These are phyloP conservation scores for Solanum etuberosum DNA, from an alignment of 257 asterid species.

Conservation along the genomic window DNA sequence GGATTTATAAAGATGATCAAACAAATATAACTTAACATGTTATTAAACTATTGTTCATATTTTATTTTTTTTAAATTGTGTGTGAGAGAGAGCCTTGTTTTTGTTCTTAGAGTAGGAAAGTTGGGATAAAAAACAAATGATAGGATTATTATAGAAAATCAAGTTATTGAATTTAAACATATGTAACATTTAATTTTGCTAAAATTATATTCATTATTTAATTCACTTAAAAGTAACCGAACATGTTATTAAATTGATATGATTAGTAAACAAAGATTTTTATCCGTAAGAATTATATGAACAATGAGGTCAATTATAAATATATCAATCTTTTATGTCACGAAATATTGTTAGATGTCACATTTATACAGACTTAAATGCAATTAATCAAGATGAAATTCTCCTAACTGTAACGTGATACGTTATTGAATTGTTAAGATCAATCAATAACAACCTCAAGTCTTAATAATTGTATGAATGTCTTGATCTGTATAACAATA, in stretches of 20 bases:
- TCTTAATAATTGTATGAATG: not conserved
- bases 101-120: not conserved
- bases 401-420: no score
- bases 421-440: no score
- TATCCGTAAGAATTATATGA: not conserved
- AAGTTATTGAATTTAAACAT: no score
- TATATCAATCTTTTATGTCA: not conserved
- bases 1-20: not conserved
- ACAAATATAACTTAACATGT: not conserved
- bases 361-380: not conserved
- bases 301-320: not conserved
- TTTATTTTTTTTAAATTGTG: no score
- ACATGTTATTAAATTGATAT: accelerated
- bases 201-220: no score
- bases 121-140: not conserved
- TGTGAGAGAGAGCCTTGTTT: not conserved
- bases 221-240: not conserved
- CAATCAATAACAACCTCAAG: not conserved
- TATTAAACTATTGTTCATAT: not conserved
- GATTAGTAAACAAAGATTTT: no score
- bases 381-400: no score
- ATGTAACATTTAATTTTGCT: not conserved
- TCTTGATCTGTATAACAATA: not conserved
- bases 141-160: not conserved
- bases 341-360: not conserved